Percentiles rank a stretch among this genome's conserved stretches.
These are phyloP conservation scores for Saksenaea vasiformis DNA, from an alignment of 371 early-diverging fungal species.

Conservation along the genomic window DNA sequence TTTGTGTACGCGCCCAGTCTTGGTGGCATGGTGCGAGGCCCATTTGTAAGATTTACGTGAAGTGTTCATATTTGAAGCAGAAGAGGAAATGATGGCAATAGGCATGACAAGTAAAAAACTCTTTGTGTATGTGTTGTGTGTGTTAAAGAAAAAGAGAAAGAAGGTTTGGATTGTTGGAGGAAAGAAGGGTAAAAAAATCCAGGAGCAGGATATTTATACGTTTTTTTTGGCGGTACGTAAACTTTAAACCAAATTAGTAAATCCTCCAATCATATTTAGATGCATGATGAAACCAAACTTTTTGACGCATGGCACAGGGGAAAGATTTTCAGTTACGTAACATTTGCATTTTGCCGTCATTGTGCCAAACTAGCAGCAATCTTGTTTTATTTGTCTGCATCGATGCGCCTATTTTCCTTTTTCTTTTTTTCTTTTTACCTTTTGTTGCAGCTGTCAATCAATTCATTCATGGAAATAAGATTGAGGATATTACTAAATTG, in stretches of 20 bases:
- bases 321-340: not conserved
- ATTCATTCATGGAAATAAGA: not conserved
- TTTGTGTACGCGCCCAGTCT: conserved; percentile 17
- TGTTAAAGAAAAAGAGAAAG: not conserved
- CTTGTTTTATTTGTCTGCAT: not conserved
- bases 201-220: not conserved
- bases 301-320: not conserved
- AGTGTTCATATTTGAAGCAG: not conserved
- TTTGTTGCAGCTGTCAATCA: not conserved
- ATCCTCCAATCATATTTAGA: not conserved
- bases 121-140: not conserved
- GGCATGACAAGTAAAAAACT: conserved; percentile 6
- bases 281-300: conserved; percentile 5
- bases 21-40: conserved; percentile 12
- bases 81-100: not conserved
- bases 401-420: not conserved
- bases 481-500: not conserved
- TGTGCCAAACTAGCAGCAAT: not conserved
- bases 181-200: not conserved
- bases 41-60: conserved; percentile 13
- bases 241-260: too few relatives aligned
- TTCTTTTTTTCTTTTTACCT: not conserved
- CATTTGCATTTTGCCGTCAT: not conserved
- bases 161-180: not conserved
- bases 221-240: not conserved